Evolutionary conservation across 495 filamentous ascomycete genomes (phyloP).

Genomic region (Podospora tetraspora): DNA sequence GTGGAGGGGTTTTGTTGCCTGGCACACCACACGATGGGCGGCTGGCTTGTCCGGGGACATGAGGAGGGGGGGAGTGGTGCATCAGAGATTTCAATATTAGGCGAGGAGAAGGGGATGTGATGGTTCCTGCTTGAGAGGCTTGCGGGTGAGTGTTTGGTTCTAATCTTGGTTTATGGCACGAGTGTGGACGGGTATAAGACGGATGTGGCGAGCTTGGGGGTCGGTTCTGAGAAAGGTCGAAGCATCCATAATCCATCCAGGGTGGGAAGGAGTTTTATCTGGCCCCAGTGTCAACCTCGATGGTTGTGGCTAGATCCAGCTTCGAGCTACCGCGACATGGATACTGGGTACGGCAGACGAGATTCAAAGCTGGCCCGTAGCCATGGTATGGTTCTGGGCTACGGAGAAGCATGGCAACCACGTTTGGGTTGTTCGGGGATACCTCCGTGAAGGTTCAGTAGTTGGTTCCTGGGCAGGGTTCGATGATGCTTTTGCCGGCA

Average conservation of each 20-base stretch:
- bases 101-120: background rate
- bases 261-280: background rate
- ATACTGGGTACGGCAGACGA: conserved; percentile 8
- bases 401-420: conserved; percentile 2
- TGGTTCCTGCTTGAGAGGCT: background rate
- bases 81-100: background rate
- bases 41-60: too few species aligned
- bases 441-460: conserved; percentile 1
- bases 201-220: too few species aligned
- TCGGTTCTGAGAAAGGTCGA: too few species aligned
- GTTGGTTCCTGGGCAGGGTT: background rate
- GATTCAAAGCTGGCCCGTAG: background rate
- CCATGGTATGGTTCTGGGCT: background rate
- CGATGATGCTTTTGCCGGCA: background rate
- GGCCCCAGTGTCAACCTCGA: background rate
- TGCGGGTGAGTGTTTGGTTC: background rate
- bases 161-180: too few species aligned
- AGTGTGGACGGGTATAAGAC: background rate
- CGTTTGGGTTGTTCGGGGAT: conserved; percentile 1
- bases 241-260: too few species aligned
- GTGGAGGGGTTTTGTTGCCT: background rate
- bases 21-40: background rate
- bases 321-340: too few species aligned
- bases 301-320: background rate
- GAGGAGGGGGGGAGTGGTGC: background rate